phyloP scores from a whole-genome alignment of 352 stramenopile genomes.

The Sclerospora graminicola region DNA sequence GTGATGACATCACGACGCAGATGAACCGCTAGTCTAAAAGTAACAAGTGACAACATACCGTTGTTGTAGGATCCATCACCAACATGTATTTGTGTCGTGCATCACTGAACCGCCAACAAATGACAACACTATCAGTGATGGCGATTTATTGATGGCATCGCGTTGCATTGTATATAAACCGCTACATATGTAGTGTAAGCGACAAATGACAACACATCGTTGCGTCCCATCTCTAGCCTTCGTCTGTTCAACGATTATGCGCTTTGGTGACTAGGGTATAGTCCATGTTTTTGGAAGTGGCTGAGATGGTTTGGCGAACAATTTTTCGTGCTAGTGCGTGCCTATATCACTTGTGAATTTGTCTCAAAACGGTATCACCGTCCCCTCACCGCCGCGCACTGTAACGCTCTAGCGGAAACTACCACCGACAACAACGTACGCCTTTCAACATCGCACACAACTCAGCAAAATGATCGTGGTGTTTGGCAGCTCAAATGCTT shows the following conservation, averaged over 20 bases:
- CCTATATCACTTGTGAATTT: slow-evolving; percentile 2
- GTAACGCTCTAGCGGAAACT: neutral
- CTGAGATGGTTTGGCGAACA: slow-evolving; percentile 6
- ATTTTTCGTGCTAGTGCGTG: neutral
- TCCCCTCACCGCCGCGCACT: neutral
- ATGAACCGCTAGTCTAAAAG: neutral
- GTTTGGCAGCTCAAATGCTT: slow-evolving; percentile 64
- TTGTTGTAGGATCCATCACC: no score
- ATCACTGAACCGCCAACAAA: no score
- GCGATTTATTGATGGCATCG: no score
- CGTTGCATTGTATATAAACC: no score
- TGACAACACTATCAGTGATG: no score
- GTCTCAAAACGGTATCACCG: neutral
- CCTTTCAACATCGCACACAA: neutral
- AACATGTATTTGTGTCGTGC: no score
- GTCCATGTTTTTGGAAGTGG: no score
- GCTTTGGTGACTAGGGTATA: neutral
- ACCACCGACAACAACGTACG: slow-evolving; percentile 7
- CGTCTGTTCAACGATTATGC: slow-evolving; percentile 20
- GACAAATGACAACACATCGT: neutral
- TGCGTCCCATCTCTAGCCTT: slow-evolving; percentile 3
- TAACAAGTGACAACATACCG: neutral
- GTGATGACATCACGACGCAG: no score
- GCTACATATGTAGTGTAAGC: no score
- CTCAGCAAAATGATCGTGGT: slow-evolving; percentile 48